Conservation (phyloP, 306 rosid genomes). For the Pterocarpus macrocarpus region DNA sequence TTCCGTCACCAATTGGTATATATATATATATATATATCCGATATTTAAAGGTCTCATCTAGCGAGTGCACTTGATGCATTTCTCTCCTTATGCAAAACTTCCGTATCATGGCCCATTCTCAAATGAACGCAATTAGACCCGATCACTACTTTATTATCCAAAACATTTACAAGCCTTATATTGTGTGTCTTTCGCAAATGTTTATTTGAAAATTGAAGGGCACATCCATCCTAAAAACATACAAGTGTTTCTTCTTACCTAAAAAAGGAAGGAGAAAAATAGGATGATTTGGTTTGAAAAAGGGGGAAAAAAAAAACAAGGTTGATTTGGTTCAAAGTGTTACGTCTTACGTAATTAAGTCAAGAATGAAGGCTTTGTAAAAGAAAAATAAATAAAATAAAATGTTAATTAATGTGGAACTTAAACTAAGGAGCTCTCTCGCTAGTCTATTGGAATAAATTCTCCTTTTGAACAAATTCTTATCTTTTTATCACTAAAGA, state of each 20-base stretch:
- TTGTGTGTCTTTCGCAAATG: slow-evolving; percentile 17
- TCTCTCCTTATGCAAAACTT: background rate
- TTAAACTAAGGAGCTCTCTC: background rate
- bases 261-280: background rate
- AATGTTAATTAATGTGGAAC: no score
- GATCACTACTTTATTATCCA: slow-evolving; percentile 13
- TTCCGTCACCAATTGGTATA: no score
- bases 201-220: background rate
- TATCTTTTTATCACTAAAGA: no score
- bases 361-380: background rate
- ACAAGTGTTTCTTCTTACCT: background rate
- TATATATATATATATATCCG: no score
- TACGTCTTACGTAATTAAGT: background rate
- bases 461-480: background rate
- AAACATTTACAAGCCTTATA: background rate
- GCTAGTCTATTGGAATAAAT: background rate
- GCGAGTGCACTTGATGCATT: background rate
- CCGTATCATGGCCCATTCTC: background rate
- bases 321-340: background rate
- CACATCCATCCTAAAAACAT: background rate
- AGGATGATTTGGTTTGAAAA: background rate
- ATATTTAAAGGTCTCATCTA: no score
- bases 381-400: no score
- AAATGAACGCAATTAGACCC: slow-evolving; percentile 26
- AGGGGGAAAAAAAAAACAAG: background rate